Base-by-base conservation (phyloP, 805 yeast genomes). In the Barnettozyma californica region DNA sequence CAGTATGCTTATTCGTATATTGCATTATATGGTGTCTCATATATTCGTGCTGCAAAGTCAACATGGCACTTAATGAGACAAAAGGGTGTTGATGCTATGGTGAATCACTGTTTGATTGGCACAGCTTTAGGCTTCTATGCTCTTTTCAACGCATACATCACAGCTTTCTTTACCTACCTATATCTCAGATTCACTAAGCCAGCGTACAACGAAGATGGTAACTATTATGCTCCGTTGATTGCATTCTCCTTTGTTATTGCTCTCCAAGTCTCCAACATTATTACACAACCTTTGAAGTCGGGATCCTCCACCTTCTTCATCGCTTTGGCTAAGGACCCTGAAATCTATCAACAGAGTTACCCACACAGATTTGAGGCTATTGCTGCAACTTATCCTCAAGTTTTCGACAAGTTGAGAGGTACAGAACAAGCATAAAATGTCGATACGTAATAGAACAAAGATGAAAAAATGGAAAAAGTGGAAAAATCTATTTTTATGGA, bases 1-100 rank as follows among this genome's bases (percentile, higher is more conserved):
- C 92, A 86, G 63, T 91, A 88, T 62, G 95, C 97, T 7, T 87
- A 86, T 64, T 83, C 94, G 26, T 88, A 83, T 60, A 74, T 91
- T 58, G 95, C 97, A 0, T 73, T 91, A 21, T 92, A 89, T 66
- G 97, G 97, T 42, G 82, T 83, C 57, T 73, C 80, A 33, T 92
- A 90, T 61, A 60, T 87, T 43, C 70, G 73, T 26, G 82, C 95
- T 1, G 91, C 96, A 1, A 84, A 77, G 57, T 92, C 87, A 51
- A 86, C 97, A 0, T 84, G 90, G 80, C 78, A 80, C 57, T 73
- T 91, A 66, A 65, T 91, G 56, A 77, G 84, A 59, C 80, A 74
- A 62, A 85, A 88, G 64, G 97, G 97, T 31, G 73, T 87, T 64
- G 90, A 87, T 65, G 91, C 94, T 1, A 68, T 92, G 57, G 78